These are phyloP conservation scores for Protomyces gravidus DNA, from an alignment of 1,139 yeast genomes.

Conservation along the genomic window DNA sequence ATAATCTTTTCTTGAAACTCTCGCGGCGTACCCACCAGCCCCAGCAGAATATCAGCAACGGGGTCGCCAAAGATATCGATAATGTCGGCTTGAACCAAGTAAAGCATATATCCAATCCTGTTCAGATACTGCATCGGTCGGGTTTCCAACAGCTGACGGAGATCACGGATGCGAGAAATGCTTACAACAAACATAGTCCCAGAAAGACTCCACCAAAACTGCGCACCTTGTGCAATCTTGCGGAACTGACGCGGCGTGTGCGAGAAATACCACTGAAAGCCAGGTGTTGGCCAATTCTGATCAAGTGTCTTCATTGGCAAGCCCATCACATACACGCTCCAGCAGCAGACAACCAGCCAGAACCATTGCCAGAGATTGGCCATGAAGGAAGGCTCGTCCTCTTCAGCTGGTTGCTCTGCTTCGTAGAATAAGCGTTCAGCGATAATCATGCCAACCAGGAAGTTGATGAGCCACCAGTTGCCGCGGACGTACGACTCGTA, in stretches of 20 bases:
- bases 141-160: background rate
- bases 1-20: no score
- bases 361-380: no score
- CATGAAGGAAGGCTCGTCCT: no score
- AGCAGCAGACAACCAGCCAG: no score
- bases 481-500: background rate
- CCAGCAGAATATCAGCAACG: no score
- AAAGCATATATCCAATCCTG: slow-evolving; percentile 3
- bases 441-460: background rate
- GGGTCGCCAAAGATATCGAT: slow-evolving; percentile 12
- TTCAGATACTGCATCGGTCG: slow-evolving; percentile 9
- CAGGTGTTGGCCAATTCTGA: no score
- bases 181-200: background rate
- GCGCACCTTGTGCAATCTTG: background rate
- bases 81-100: slow-evolving; percentile 11
- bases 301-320: no score
- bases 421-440: background rate
- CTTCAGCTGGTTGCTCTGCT: no score
- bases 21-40: no score
- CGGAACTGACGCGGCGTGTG: background rate
- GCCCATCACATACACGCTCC: no score
- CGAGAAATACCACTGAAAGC: background rate
- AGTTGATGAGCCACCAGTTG: background rate
- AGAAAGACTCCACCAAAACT: background rate
- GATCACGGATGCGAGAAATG: background rate